These are phyloP conservation scores for Halenospora varia DNA, from an alignment of 495 filamentous ascomycete species.

Conservation along the genomic window DNA sequence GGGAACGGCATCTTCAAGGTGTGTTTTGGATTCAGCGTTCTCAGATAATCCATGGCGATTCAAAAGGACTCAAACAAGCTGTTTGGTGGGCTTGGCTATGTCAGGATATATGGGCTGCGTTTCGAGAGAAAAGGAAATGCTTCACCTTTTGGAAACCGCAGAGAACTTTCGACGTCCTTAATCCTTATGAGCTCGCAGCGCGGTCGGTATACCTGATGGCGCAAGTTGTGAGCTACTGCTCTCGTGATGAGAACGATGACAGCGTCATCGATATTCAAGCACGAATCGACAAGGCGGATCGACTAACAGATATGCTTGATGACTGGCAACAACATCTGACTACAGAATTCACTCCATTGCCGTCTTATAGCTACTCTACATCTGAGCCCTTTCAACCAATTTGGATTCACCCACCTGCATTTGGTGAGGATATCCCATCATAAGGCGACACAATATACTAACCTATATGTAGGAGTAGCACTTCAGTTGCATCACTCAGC, in stretches of 20 bases:
- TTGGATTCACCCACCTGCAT: constrained; percentile 27
- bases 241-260: constrained; percentile 16
- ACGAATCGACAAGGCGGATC: constrained; percentile 23
- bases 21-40: constrained; percentile 36
- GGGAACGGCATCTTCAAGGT: constrained; percentile 30
- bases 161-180: constrained; percentile 14
- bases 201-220: constrained; percentile 17
- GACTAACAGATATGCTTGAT: constrained; percentile 22
- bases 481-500: too few relatives aligned
- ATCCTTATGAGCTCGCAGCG: constrained; percentile 16
- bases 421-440: too few relatives aligned
- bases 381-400: constrained; percentile 19
- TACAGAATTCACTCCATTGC: constrained; percentile 24
- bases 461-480: too few relatives aligned
- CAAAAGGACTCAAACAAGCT: constrained; percentile 30
- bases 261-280: constrained; percentile 2
- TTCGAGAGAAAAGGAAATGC: constrained; percentile 23
- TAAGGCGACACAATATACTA: too few relatives aligned
- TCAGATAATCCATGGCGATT: constrained; percentile 33
- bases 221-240: constrained; percentile 19
- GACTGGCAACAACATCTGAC: constrained; percentile 26
- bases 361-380: constrained; percentile 1
- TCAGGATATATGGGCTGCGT: constrained; percentile 32
- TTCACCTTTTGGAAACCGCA: constrained; percentile 26
- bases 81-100: constrained; percentile 37